These are phyloP conservation scores for Aspergillus latus DNA, from an alignment of 2,329 filamentous ascomycete species.

Conservation along the genomic window DNA sequence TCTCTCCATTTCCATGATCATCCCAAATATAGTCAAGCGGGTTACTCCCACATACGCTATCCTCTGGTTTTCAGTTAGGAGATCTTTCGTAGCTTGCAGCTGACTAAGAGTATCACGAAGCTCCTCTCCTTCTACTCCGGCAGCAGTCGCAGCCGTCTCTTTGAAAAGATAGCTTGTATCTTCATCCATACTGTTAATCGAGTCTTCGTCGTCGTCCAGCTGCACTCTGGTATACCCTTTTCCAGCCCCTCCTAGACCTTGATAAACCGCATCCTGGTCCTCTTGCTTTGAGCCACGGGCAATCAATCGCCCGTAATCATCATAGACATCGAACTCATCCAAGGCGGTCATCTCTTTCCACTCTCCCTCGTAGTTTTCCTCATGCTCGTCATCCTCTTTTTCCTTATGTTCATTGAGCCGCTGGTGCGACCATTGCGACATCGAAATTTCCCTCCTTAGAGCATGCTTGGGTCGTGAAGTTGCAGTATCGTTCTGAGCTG, in stretches of 20 bases:
- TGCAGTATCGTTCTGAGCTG: slow-evolving; percentile 8
- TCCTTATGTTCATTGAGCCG: slow-evolving; percentile 58
- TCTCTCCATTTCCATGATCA: slow-evolving; percentile 67
- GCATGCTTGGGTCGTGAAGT: slow-evolving; percentile 21
- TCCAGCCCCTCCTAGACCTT: slow-evolving; percentile 79
- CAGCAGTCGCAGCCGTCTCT: slow-evolving; percentile 63
- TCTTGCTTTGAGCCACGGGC: slow-evolving; percentile 73
- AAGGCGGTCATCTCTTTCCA: slow-evolving; percentile 97
- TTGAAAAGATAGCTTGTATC: slow-evolving; percentile 96
- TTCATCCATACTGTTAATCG: slow-evolving; percentile 93
- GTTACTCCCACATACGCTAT: slow-evolving; percentile 94
- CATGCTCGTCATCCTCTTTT: slow-evolving; percentile 46
- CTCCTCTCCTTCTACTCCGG: slow-evolving; percentile 69
- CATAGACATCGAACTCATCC: slow-evolving; percentile 90
- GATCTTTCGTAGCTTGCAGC: slow-evolving; percentile 91
- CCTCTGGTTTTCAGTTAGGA: slow-evolving; percentile 91
- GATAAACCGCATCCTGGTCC: slow-evolving; percentile 71
- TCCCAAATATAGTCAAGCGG: slow-evolving; percentile 73
- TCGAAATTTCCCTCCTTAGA: slow-evolving; percentile 36
- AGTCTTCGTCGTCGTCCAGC: slow-evolving; percentile 90
- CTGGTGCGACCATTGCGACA: slow-evolving; percentile 90
- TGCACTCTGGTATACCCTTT: slow-evolving; percentile 96
- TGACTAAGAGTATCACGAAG: slow-evolving; percentile 83
- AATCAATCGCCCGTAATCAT: slow-evolving; percentile 85
- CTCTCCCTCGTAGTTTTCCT: slow-evolving; percentile 46